Conservation (phyloP, 2,329 filamentous ascomycete genomes). For the Fusarium penzigii region DNA sequence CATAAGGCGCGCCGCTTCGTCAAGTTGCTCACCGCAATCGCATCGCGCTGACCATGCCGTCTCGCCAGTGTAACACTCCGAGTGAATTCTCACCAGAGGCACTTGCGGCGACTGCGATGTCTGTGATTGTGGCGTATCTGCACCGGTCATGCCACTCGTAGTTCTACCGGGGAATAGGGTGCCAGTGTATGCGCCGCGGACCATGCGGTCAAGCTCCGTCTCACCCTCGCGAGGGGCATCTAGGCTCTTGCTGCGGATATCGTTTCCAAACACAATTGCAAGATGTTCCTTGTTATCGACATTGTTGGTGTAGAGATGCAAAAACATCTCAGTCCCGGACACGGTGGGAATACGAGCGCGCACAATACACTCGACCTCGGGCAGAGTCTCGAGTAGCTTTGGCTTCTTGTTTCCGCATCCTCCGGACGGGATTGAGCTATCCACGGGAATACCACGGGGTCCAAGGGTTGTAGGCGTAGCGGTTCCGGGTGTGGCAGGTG, state of each 20-base stretch:
- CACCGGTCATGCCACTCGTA: conserved; percentile 63
- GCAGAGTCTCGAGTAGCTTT: conserved; percentile 72
- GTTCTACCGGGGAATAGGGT: conserved; percentile 83
- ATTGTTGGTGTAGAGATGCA: conserved; percentile 92
- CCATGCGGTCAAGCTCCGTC: conserved; percentile 89
- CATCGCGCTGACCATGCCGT: conserved; percentile 98
- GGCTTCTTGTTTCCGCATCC: conserved; percentile 67
- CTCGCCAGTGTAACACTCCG: conserved; percentile 97
- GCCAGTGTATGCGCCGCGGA: conserved; percentile 88
- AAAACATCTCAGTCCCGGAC: conserved; percentile 90
- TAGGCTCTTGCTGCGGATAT: conserved; percentile 73
- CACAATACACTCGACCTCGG: conserved; percentile 89
- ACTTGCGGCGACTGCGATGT: conserved; percentile 17
- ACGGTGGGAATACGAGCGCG: conserved; percentile 94
- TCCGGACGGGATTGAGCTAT: conserved; percentile 58
- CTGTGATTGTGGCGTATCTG: conserved; percentile 25
- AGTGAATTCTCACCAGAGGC: conserved; percentile 91
- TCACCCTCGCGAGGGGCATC: conserved; percentile 74
- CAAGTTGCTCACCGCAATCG: conserved; percentile 96
- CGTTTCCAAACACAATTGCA: conserved; percentile 91
- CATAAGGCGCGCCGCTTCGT: conserved; percentile 95
- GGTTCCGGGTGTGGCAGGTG: conserved; percentile 64
- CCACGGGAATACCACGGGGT: conserved; percentile 59
- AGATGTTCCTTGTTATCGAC: conserved; percentile 95
- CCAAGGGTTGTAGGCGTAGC: conserved; percentile 48